phyloP scores from a whole-genome alignment of 177 flowering plant species.

The Vitis hybrid region DNA sequence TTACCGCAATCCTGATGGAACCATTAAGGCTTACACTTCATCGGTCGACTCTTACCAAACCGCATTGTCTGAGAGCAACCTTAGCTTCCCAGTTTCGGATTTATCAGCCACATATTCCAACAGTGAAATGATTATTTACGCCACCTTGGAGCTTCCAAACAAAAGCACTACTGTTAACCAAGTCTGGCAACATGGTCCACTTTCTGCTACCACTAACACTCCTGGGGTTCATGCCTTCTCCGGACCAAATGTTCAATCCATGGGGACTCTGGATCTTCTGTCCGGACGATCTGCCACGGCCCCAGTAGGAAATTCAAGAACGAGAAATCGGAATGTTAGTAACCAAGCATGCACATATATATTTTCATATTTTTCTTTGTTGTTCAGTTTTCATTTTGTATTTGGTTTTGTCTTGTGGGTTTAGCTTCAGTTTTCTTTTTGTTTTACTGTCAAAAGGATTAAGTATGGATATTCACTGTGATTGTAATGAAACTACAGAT shows the following conservation, averaged over 20 bases:
- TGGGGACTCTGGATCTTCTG: slow-evolving; percentile 32
- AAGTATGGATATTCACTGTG: neutral
- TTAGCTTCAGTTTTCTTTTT: neutral
- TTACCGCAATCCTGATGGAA: slow-evolving; percentile 27
- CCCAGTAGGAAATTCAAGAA: slow-evolving; percentile 19
- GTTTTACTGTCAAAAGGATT: neutral
- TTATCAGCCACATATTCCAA: slow-evolving; percentile 20
- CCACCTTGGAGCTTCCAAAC: slow-evolving; percentile 36
- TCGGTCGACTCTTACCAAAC: slow-evolving; percentile 21
- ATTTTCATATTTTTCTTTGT: neutral
- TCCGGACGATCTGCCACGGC: slow-evolving; percentile 24
- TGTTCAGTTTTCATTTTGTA: neutral
- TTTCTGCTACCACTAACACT: slow-evolving; percentile 14
- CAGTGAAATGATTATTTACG: slow-evolving; percentile 41
- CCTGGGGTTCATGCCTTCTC: slow-evolving; percentile 17
- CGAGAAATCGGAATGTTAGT: slow-evolving; percentile 35
- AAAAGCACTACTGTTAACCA: slow-evolving; percentile 42
- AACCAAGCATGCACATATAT: neutral
- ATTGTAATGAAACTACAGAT: slow-evolving; percentile 29
- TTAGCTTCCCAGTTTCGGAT: slow-evolving; percentile 45
- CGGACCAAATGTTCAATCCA: slow-evolving; percentile 29
- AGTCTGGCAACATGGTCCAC: slow-evolving; percentile 77
- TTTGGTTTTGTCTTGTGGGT: neutral
- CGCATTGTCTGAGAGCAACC: slow-evolving; percentile 21
- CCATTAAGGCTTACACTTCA: slow-evolving; percentile 40